Evolutionary conservation across 2,329 filamentous ascomycete genomes (phyloP), one percentile per base, ranked within the genome.

Genomic region (Colletotrichum sp.): DNA sequence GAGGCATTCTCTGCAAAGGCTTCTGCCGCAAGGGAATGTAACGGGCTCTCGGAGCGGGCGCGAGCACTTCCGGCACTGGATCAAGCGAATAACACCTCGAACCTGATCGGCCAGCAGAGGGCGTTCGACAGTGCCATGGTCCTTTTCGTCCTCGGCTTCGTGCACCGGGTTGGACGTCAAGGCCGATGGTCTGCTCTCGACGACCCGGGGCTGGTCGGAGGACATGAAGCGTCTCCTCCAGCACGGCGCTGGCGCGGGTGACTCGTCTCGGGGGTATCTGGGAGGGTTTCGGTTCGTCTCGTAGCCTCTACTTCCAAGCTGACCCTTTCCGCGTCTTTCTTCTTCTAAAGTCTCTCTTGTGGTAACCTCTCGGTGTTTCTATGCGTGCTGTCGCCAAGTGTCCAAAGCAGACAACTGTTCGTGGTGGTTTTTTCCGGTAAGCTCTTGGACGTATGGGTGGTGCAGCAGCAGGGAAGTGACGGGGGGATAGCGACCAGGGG

Each of bases 11-110:
- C 90, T 92, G 85, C 96, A 98, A 13, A 98, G 84, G 13, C 93
- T 93, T 80, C 93, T 91, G 32, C 96, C 95, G 82, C 96, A 98
- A 7, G 96, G 95, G 6, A 98, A 86, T 1, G 94, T 94, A 72
- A 95, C 89, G 7, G 96, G 94, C 10, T 91, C 88, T 61, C 85
- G 87, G 34, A 97, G 86, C 2, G 94, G 93, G 58, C 86, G 87
- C 5, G 93, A 94, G 83, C 96, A 98, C 77, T 90, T 86, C 13
- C 89, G 89, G 82, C 96, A 98, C 84, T 97, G 95, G 69, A 97
- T 89, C 55, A 97, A 86, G 58, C 93, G 92, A 76, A 97, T 88
- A 70, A 96, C 87, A 73, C 90, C 86, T 77, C 94, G 89, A 21
- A 91, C 90, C 81, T 93, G 88, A 77, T 86, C 84, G 78, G 88